Conservation (phyloP, 495 filamentous ascomycete species). For the Glonium stellatum region DNA sequence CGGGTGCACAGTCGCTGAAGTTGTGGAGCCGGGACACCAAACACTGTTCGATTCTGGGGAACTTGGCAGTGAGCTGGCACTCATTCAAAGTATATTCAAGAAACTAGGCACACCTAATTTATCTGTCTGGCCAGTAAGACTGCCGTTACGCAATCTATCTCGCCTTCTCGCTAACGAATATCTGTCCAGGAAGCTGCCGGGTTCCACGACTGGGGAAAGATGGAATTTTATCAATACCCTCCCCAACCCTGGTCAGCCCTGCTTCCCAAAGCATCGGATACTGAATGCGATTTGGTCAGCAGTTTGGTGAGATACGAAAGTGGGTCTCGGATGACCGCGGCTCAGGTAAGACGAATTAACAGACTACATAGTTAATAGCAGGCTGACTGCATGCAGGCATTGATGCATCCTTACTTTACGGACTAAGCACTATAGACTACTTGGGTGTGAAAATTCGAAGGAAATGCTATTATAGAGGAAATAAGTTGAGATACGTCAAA, state of each 20-base stretch:
- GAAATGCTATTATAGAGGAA: too few species aligned
- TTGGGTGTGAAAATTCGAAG: too few species aligned
- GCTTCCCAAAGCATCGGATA: conserved; percentile 43
- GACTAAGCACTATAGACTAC: too few species aligned
- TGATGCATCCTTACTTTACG: conserved; percentile 26
- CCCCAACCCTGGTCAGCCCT: conserved; percentile 48
- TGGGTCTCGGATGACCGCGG: conserved; percentile 32
- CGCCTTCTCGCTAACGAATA: conserved; percentile 4
- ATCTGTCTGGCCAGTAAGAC: conserved; percentile 66
- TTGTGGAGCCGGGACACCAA: conserved; percentile 38
- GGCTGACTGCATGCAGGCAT: conserved; percentile 11
- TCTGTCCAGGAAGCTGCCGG: conserved; percentile 44
- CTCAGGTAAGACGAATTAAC: conserved; percentile 13
- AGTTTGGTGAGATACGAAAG: conserved; percentile 53
- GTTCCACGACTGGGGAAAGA: conserved; percentile 62
- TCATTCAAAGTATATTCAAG: conserved; percentile 86
- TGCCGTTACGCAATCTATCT: not conserved
- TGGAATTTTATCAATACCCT: conserved; percentile 51
- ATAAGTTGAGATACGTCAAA: too few species aligned
- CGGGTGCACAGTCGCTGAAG: conserved; percentile 72
- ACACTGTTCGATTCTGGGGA: conserved; percentile 79
- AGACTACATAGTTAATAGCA: not conserved
- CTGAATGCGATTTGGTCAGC: conserved; percentile 49
- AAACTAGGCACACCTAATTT: conserved; percentile 76
- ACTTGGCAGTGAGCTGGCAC: conserved; percentile 81